Evolutionary conservation across 768 basidiomycete genomes (phyloP).

Genomic region (Podaxis sp.): DNA sequence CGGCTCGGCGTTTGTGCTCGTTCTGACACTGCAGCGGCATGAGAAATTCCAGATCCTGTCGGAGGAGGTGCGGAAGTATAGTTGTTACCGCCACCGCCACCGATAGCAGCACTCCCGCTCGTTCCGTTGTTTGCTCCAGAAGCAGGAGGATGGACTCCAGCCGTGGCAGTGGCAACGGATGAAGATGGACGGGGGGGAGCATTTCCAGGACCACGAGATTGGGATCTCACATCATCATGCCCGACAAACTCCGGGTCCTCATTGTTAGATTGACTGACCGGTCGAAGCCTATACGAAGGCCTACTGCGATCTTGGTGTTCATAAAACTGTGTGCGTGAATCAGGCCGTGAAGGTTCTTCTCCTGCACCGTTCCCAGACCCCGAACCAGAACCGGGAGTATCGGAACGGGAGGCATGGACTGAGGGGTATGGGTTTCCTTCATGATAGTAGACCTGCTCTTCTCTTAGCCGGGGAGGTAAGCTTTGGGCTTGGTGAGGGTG

Average conservation of each 20-base stretch:
- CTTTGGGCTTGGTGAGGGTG: not conserved
- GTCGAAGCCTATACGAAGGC: conserved; percentile 50
- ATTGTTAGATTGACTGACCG: conserved; percentile 38
- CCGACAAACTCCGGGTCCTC: conserved; percentile 50
- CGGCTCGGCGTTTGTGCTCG: conserved; percentile 34
- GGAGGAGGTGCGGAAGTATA: conserved; percentile 16
- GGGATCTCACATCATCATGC: conserved; percentile 52
- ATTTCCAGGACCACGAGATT: conserved; percentile 24
- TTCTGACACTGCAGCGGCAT: conserved; percentile 29
- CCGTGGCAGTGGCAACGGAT: not conserved
- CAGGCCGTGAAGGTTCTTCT: conserved; percentile 51
- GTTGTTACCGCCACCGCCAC: conserved; percentile 32
- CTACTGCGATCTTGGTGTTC: conserved; percentile 38
- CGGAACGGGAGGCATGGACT: conserved; percentile 51
- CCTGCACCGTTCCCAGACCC: conserved; percentile 42
- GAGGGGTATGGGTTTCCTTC: conserved; percentile 31
- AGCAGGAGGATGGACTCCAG: conserved; percentile 30
- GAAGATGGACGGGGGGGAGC: not conserved
- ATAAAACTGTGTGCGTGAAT: conserved; percentile 50
- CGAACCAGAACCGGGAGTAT: conserved; percentile 57
- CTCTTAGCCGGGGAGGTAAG: conserved; percentile 28
- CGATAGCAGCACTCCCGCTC: conserved; percentile 18
- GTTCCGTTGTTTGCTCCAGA: conserved; percentile 19
- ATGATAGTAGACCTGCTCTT: conserved; percentile 38
- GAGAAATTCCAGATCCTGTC: not conserved